Conservation (phyloP, 169 alveolate genomes). For the Cardiosporidium cionae region DNA sequence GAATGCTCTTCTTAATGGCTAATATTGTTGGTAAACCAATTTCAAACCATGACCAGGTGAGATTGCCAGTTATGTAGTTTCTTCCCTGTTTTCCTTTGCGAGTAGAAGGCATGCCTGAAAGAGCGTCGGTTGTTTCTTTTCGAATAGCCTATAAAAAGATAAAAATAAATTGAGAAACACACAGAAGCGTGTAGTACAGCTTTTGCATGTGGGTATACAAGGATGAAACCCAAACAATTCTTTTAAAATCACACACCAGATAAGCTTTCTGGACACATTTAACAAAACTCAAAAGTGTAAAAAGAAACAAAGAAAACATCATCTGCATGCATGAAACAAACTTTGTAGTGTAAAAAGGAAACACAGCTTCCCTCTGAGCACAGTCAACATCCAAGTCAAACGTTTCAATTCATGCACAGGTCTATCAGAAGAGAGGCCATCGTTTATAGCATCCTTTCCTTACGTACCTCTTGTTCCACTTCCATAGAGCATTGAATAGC, state of each 20-base stretch:
- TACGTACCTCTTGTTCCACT: background rate
- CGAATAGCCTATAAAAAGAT: background rate
- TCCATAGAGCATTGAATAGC: background rate
- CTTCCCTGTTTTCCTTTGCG: background rate
- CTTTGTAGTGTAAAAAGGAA: background rate
- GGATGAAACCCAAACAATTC: background rate
- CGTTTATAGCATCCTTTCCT: too few species aligned
- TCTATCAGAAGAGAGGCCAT: background rate
- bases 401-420: background rate
- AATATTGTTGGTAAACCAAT: conserved; percentile 13
- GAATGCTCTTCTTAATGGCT: background rate
- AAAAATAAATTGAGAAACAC: background rate
- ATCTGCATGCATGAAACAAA: background rate
- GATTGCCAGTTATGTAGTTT: background rate
- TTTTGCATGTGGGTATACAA: background rate
- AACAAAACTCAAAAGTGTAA: background rate
- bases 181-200: background rate
- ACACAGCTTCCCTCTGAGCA: background rate
- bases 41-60: conserved; percentile 18
- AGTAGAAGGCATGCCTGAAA: background rate
- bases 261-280: background rate
- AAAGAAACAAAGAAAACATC: background rate
- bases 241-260: background rate
- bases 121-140: background rate
- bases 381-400: too few species aligned